Base-by-base conservation (phyloP, 2,329 filamentous ascomycete genomes). In the Penicillium sp. region DNA sequence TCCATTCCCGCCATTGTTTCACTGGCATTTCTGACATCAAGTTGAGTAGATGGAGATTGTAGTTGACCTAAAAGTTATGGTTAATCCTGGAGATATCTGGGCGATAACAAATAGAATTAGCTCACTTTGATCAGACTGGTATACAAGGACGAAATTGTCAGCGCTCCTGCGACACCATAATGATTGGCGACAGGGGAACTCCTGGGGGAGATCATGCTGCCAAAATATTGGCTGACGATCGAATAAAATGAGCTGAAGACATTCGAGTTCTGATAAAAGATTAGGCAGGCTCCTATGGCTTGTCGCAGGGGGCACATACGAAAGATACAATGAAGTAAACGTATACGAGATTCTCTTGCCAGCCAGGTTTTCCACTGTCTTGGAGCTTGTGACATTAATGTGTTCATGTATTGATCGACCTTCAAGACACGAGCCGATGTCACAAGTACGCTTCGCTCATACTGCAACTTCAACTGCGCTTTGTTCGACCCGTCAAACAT, bases 331-430 rank as follows among this genome's bases (percentile, higher is more conserved):
- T 50, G 47, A 33, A 50, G 16, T 31, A 50, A 26, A 33, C 47
- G 47, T 33, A 42, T 50, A 33, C 47, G 47, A 28, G 47, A 50
- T 26, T 50, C 47, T 30, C 37, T 50, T n/a, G 47, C 47, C 19
- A 50, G 47, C 47, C 37, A 50, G 5, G 28, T 5, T 42, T 31
- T 50, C 47, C 47, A 50, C 2, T 42, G 36, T 33, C 19, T 33
- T 17, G 37, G 47, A 3, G 6, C 14, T 42, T 25, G 47, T 22
- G 19, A 30, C 36, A 10, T 2, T 22, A 30, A 42, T 16, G 37
- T 26, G 16, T 22, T 42, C 36, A 50, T 50, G 37, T 28, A 50
- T 50, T 6, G 26, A 38, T 50, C 47, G 16, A 16, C 14, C 37
- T 50, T 50, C 28, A 50, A 50, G 26, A 14, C 28, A 50, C 47